phyloP scores from a whole-genome alignment of 1,139 yeast species.

The Suhomyces yuchorum region DNA sequence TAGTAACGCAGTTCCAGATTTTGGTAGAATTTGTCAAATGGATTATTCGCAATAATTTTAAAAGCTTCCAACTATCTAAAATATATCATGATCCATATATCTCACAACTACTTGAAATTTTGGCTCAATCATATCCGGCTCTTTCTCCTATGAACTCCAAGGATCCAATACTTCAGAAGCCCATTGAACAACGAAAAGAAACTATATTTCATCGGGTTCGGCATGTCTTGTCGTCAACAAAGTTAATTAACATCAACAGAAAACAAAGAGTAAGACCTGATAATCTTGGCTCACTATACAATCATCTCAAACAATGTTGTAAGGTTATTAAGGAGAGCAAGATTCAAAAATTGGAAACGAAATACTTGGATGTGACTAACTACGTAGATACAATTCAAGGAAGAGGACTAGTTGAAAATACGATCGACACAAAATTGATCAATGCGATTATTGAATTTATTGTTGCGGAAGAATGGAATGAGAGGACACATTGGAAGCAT shows the following conservation, averaged over 20 bases:
- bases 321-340: slow-evolving; percentile 5
- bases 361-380: slow-evolving; percentile 9
- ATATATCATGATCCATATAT: slow-evolving; percentile 29
- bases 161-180: slow-evolving; percentile 4
- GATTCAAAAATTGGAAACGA: slow-evolving; percentile 2
- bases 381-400: slow-evolving; percentile 6
- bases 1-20: slow-evolving; percentile 30
- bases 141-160: not conserved
- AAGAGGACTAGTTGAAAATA: slow-evolving; percentile 18
- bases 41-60: slow-evolving; percentile 27
- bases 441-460: slow-evolving; percentile 33
- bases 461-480: slow-evolving; percentile 21
- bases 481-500: slow-evolving; percentile 28
- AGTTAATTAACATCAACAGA: slow-evolving; percentile 28
- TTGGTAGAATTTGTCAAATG: slow-evolving; percentile 33
- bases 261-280: slow-evolving; percentile 25
- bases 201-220: slow-evolving; percentile 14
- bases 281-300: slow-evolving; percentile 18
- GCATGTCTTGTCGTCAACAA: slow-evolving; percentile 15
- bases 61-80: slow-evolving; percentile 27
- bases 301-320: slow-evolving; percentile 23
- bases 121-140: slow-evolving; percentile 15
- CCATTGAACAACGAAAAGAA: slow-evolving; percentile 6
- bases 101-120: slow-evolving; percentile 24
- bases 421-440: slow-evolving; percentile 23